Evolutionary conservation across 345 rosid species (phyloP), one percentile per base, ranked within the genome.

Genomic region (Gossypium herbaceum): DNA sequence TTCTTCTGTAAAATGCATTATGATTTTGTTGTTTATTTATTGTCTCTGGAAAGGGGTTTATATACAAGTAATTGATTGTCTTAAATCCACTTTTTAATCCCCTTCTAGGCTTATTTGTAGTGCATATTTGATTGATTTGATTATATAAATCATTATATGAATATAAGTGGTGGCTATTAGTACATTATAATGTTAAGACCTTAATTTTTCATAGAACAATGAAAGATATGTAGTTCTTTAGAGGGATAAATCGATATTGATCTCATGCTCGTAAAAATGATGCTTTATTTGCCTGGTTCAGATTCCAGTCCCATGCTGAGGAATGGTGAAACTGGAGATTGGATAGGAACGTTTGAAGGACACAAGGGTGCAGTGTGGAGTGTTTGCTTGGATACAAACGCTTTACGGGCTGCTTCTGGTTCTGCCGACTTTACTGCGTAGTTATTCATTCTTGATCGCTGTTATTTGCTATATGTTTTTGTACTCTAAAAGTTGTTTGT

Each of bases 321-420:
- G 82, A 95, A 95, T 81, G 99, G 99, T 65, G 99, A 95, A 89
- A 95, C 98, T 72, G 98, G 98, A 69, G 98, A 95, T 68, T 95
- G 97, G 99, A 89, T 95, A 55, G 97, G 98, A 54, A 95, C 99
- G 47, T 95, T 95, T 87, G 97, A 90, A 84, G 99, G 99, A 48
- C 98, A 95, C 61, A 95, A 95, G 80, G 98, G 98, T 71, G 98
- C 97, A 6, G 98, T 95, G 67, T 95, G 98, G 99, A 93, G 99
- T 78, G 89, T 94, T 67, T 86, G 93, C 84, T 82, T 95, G 76
- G 99, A 95, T 78, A 87, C 85, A 34, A 83, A 90, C 84, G 99
- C 98, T 61, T 74, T 90, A 57, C 93, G 89, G 68, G 97, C 97
- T 62, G 99, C 98, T 78, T 91, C 99, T 63, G 97, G 85, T 79